Percentiles rank a stretch among this genome's conserved stretches.
Evolutionary conservation across 179 eudicot genomes (phyloP).

Genomic region (Beta lomatogona): DNA sequence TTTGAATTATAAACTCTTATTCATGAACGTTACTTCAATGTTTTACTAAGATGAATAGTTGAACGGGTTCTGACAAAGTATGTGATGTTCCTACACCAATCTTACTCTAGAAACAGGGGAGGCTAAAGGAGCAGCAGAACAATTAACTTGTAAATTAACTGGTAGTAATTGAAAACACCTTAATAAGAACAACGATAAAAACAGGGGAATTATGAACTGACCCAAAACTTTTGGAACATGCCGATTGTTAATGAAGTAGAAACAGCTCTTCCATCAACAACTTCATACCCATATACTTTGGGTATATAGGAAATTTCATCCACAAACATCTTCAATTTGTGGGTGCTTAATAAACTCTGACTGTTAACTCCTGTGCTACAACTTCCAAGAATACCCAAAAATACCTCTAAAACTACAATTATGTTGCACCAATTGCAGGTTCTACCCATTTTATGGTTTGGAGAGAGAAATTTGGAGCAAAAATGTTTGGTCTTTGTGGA

Average conservation of each 20-base stretch:
- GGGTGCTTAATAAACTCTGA: background rate
- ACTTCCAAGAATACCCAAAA: background rate
- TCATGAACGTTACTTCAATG: no score
- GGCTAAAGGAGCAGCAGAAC: no score
- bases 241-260: constrained; percentile 49
- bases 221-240: constrained; percentile 73
- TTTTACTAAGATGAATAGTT: no score
- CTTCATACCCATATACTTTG: constrained; percentile 46
- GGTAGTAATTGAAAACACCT: no score
- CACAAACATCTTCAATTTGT: constrained; percentile 55
- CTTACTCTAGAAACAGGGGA: no score
- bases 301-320: constrained; percentile 67
- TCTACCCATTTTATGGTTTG: background rate
- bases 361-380: background rate
- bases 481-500: background rate
- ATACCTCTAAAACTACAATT: background rate
- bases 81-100: no score
- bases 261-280: constrained; percentile 36
- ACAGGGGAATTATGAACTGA: constrained; percentile 18
- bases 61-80: no score
- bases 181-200: background rate
- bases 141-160: no score
- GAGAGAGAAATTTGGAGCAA: background rate
- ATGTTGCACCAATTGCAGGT: background rate
- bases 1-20: no score